A percentile compares a stretch with the other conserved stretches of the same genome.
Conservation (phyloP, 129 eudicot genomes). For the Pittosporum tobira region DNA sequence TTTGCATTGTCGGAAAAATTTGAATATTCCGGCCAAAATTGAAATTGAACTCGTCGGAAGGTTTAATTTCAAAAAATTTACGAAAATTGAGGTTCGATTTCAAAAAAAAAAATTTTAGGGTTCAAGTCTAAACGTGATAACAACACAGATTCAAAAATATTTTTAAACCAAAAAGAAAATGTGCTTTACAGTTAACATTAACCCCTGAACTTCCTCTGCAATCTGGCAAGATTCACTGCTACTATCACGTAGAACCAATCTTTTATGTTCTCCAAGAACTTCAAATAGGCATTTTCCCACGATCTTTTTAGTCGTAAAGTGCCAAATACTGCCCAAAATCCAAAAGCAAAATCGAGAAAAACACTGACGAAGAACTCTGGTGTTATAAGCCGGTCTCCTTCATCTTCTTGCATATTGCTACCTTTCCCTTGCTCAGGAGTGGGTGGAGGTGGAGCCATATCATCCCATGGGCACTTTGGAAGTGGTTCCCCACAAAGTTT, state of each 20-base stretch:
- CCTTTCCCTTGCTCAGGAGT: neutral
- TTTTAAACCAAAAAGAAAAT: too few relatives aligned
- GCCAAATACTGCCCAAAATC: constrained; percentile 11
- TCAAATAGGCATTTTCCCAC: constrained; percentile 3
- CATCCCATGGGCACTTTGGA: constrained; percentile 8
- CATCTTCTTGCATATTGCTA: neutral
- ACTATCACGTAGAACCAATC: neutral
- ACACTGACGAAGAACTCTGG: constrained; percentile 1
- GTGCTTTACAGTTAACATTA: too few relatives aligned
- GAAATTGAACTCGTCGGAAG: too few relatives aligned
- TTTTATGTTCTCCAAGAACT: neutral
- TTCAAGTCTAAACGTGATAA: too few relatives aligned
- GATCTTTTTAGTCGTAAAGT: neutral
- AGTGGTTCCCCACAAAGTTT: constrained; percentile 12
- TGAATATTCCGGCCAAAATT: too few relatives aligned
- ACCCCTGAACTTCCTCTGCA: neutral
- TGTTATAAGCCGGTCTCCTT: constrained; percentile 1
- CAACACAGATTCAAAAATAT: too few relatives aligned
- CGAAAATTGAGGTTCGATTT: too few relatives aligned
- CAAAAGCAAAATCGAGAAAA: neutral
- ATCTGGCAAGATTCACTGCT: neutral
- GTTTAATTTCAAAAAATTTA: too few relatives aligned
- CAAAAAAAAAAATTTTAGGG: too few relatives aligned
- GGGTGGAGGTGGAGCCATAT: neutral
- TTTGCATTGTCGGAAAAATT: too few relatives aligned